phyloP scores from a whole-genome alignment of 1,139 yeast genomes.

The Suhomyces coccinellae region DNA sequence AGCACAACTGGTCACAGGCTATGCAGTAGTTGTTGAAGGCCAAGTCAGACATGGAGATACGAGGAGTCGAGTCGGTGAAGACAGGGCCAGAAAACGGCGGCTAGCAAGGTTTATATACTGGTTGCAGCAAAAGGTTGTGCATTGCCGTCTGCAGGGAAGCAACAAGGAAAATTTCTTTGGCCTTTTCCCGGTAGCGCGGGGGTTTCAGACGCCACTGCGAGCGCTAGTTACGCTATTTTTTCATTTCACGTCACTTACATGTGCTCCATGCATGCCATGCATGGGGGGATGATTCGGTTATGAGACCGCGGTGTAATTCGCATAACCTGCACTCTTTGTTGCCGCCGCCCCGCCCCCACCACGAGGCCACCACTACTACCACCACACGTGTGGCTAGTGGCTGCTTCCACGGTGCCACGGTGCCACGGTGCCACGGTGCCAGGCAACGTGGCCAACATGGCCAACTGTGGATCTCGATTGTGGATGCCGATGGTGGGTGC shows the following conservation, averaged over 20 bases:
- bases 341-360: too few species aligned
- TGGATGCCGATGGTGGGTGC: too few species aligned
- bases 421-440: not conserved
- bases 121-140: slow-evolving; percentile 12
- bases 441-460: not conserved
- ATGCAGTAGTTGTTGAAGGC: slow-evolving; percentile 70
- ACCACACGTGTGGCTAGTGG: not conserved
- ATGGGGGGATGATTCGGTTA: not conserved
- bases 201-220: not conserved
- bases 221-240: not conserved
- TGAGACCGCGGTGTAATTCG: not conserved
- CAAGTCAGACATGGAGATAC: slow-evolving; percentile 31
- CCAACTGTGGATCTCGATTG: too few species aligned
- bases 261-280: not conserved
- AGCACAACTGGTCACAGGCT: slow-evolving; percentile 62
- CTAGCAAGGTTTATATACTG: slow-evolving; percentile 10
- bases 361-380: too few species aligned
- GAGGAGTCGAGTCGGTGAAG: not conserved
- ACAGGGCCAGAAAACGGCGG: slow-evolving; percentile 4
- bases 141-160: slow-evolving; percentile 7
- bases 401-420: not conserved
- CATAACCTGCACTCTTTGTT: not conserved
- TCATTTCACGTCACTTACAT: not conserved
- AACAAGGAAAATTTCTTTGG: not conserved
- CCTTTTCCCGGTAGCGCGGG: slow-evolving; percentile 6